Evolutionary conservation across 2,329 filamentous ascomycete genomes (phyloP).

Genomic region (Lithohypha guttulata): DNA sequence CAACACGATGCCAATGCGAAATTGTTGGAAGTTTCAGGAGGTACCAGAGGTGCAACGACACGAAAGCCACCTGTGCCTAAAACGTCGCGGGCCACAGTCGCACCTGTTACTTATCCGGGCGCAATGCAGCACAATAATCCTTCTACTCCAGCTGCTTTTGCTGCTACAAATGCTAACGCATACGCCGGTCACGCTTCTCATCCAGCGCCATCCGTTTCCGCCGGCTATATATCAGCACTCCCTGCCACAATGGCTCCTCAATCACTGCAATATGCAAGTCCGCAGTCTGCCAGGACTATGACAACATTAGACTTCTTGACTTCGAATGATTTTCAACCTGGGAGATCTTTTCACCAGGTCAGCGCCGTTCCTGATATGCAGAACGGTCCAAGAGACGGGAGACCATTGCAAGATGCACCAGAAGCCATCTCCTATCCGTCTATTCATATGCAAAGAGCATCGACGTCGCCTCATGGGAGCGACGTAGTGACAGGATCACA

Average conservation of each 20-base stretch:
- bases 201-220: no score
- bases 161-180: slow-evolving; percentile 12
- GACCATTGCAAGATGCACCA: not conserved
- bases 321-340: no score
- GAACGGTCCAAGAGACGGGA: not conserved
- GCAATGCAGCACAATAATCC: not conserved
- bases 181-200: no score
- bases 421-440: slow-evolving; percentile 8
- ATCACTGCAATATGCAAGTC: no score
- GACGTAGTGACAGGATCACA: no score
- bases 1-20: slow-evolving; percentile 45
- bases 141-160: not conserved
- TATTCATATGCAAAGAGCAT: slow-evolving; percentile 7
- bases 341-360: slow-evolving; percentile 20
- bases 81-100: not conserved
- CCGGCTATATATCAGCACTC: no score
- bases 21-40: slow-evolving; percentile 32
- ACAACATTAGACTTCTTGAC: no score
- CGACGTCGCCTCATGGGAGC: no score
- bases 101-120: not conserved
- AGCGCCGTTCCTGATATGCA: not conserved
- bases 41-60: slow-evolving; percentile 26
- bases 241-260: no score
- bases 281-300: no score
- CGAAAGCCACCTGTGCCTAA: slow-evolving; percentile 27